phyloP scores from a whole-genome alignment of 768 basidiomycete species.

The Asterophora lycoperdoides region DNA sequence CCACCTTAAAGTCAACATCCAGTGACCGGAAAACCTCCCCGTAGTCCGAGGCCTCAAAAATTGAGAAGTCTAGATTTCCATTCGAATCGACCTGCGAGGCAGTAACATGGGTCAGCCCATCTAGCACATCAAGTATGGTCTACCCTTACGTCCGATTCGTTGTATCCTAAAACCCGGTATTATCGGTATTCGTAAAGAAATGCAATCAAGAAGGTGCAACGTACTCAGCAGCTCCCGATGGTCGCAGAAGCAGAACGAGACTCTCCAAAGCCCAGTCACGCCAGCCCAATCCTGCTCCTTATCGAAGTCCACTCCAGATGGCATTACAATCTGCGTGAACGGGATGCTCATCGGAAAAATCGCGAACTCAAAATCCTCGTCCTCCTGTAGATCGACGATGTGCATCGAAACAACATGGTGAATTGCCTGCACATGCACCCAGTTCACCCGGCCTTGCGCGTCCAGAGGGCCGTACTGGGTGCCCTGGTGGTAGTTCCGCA shows the following conservation, averaged over 20 bases:
- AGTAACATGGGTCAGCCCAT: neutral
- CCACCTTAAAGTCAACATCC: constrained; percentile 42
- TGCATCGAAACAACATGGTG: constrained; percentile 56
- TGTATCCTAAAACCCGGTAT: constrained; percentile 31
- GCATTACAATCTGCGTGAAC: constrained; percentile 49
- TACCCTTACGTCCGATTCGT: constrained; percentile 32
- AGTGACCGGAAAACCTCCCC: constrained; percentile 50
- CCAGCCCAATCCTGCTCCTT: constrained; percentile 53
- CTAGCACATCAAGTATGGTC: neutral
- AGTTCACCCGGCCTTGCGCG: constrained; percentile 48
- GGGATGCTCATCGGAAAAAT: constrained; percentile 49
- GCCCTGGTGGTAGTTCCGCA: constrained; percentile 48
- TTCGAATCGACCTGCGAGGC: constrained; percentile 25
- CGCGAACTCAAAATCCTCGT: constrained; percentile 29
- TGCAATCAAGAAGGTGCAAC: constrained; percentile 23
- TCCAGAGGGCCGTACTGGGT: constrained; percentile 57
- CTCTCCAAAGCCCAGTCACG: constrained; percentile 54
- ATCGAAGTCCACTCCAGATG: constrained; percentile 32
- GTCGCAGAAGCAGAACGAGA: constrained; percentile 66
- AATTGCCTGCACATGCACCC: constrained; percentile 54
- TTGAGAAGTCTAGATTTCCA: constrained; percentile 33
- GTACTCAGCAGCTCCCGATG: constrained; percentile 61
- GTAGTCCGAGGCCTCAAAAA: constrained; percentile 50
- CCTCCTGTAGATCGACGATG: constrained; percentile 36
- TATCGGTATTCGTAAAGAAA: neutral